phyloP scores from a whole-genome alignment of 371 early-diverging fungal genomes.

The Apophysomyces ossiformis region DNA sequence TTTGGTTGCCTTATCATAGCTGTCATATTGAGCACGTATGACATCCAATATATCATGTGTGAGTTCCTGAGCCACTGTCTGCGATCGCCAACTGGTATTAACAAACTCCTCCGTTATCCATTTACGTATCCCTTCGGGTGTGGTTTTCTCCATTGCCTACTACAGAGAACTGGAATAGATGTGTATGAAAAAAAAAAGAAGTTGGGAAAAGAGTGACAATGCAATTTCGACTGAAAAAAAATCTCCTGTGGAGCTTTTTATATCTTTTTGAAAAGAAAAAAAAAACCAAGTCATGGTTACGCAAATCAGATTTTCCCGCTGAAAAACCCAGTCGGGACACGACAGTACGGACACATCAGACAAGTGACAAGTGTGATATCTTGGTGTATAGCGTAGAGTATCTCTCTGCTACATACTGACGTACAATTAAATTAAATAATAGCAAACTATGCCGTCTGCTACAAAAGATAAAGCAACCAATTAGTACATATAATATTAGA shows the following conservation, averaged over 20 bases:
- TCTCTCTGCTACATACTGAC: too few species aligned
- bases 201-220: conserved; percentile 13
- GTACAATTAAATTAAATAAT: too few species aligned
- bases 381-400: too few species aligned
- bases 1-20: conserved; percentile 26
- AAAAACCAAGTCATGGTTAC: conserved; percentile 14
- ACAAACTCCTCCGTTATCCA: conserved; percentile 34
- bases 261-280: conserved; percentile 4
- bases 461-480: too few species aligned
- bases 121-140: conserved; percentile 30
- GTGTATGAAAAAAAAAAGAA: conserved; percentile 18
- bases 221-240: conserved; percentile 17
- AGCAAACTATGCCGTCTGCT: too few species aligned
- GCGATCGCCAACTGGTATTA: conserved; percentile 35
- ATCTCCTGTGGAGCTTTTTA: conserved; percentile 8
- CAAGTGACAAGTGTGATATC: too few species aligned
- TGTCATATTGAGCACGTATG: conserved; percentile 21
- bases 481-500: too few species aligned
- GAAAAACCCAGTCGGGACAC: too few species aligned
- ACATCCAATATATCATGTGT: conserved; percentile 35
- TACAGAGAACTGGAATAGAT: conserved; percentile 16
- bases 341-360: too few species aligned
- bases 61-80: conserved; percentile 35
- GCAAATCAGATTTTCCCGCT: not conserved
- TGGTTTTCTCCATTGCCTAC: conserved; percentile 33